These are phyloP conservation scores for Quercus tomentella DNA, from an alignment of 331 rosid genomes.

Conservation along the genomic window DNA sequence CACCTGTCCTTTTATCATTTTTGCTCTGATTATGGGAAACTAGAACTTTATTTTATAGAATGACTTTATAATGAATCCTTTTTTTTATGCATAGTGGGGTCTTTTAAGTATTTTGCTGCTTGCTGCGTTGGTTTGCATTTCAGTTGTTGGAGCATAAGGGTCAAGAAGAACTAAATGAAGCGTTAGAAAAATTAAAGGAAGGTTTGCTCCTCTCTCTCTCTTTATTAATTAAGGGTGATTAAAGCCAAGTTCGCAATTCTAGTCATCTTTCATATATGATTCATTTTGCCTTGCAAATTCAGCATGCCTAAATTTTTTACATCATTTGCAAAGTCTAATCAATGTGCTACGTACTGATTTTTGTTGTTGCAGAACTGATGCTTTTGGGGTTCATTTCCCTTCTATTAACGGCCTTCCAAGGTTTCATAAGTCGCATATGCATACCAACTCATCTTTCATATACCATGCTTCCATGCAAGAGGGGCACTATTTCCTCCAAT, in stretches of 20 bases:
- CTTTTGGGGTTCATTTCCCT: constrained; percentile 93
- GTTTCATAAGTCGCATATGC: constrained; percentile 54
- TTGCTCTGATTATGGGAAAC: too few relatives aligned
- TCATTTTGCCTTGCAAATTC: background rate
- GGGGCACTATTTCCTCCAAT: constrained; percentile 19
- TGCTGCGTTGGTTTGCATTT: constrained; percentile 24
- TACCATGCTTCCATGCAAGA: constrained; percentile 90
- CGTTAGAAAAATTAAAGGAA: constrained; percentile 73
- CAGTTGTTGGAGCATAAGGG: constrained; percentile 39
- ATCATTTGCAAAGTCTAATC: constrained; percentile 22
- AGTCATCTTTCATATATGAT: background rate
- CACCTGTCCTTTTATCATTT: too few relatives aligned
- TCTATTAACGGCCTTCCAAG: constrained; percentile 68
- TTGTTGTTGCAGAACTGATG: constrained; percentile 72
- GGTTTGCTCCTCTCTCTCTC: constrained; percentile 29
- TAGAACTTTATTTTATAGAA: too few relatives aligned
- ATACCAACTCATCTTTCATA: constrained; percentile 42
- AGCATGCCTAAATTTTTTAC: background rate
- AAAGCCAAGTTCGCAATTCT: background rate
- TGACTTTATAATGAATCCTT: background rate
- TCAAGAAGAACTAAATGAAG: constrained; percentile 44
- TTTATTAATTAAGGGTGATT: background rate
- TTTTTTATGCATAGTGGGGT: background rate
- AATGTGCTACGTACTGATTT: constrained; percentile 2
- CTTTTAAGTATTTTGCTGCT: background rate